Evolutionary conservation across 2,329 filamentous ascomycete genomes (phyloP).

Genomic region (Aspergillus ochraceus): DNA sequence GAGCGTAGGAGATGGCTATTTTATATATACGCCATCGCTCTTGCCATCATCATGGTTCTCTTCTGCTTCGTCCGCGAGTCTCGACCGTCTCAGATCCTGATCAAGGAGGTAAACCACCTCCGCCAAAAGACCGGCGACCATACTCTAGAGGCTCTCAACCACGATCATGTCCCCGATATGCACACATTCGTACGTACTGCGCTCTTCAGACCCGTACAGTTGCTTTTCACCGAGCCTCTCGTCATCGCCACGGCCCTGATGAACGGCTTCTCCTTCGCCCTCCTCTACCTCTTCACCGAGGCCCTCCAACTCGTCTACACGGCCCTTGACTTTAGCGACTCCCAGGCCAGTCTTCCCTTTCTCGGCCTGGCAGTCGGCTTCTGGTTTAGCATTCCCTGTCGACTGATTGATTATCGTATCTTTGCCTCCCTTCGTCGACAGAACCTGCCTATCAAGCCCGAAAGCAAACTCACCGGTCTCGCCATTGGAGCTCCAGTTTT

Average conservation of each 20-base stretch:
- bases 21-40: slow-evolving; percentile 41
- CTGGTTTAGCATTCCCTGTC: slow-evolving; percentile 43
- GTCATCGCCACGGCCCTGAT: slow-evolving; percentile 45
- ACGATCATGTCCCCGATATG: slow-evolving; percentile 39
- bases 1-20: slow-evolving; percentile 51
- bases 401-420: slow-evolving; percentile 43
- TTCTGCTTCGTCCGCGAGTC: slow-evolving; percentile 43
- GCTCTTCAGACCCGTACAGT: slow-evolving; percentile 40
- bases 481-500: slow-evolving; percentile 46
- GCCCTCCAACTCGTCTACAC: slow-evolving; percentile 43
- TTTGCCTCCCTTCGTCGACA: background rate
- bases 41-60: slow-evolving; percentile 30
- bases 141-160: slow-evolving; percentile 33
- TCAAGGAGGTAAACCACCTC: slow-evolving; percentile 28
- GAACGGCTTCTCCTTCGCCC: slow-evolving; percentile 41
- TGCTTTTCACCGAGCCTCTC: slow-evolving; percentile 50
- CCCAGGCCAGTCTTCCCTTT: slow-evolving; percentile 42
- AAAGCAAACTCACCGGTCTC: slow-evolving; percentile 39
- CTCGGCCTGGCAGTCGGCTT: slow-evolving; percentile 43
- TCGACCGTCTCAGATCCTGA: slow-evolving; percentile 44
- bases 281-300: slow-evolving; percentile 53
- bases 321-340: slow-evolving; percentile 33
- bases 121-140: slow-evolving; percentile 24
- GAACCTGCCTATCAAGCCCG: background rate
- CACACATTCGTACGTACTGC: slow-evolving; percentile 36